These are phyloP conservation scores for Psilocybe subaeruginosa DNA, from an alignment of 768 basidiomycete species.

Conservation along the genomic window DNA sequence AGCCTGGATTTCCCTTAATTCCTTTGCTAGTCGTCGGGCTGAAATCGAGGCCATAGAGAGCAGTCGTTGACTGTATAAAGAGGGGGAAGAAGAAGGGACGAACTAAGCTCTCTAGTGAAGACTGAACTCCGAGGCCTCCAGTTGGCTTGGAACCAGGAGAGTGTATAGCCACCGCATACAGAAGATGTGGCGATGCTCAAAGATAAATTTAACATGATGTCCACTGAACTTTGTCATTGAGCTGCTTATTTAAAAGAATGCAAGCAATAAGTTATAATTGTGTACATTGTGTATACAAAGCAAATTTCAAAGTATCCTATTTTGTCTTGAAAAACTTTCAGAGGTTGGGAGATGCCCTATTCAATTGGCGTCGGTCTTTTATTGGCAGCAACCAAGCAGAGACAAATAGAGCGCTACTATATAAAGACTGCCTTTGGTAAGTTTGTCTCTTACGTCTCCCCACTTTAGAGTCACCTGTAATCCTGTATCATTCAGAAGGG, in stretches of 20 bases:
- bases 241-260: neutral
- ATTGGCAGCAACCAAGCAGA: conserved; percentile 30
- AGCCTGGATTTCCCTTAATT: conserved; percentile 66
- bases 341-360: too few species aligned
- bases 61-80: neutral
- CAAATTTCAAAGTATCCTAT: too few species aligned
- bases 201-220: neutral
- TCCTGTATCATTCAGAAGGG: conserved; percentile 43
- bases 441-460: conserved; percentile 46
- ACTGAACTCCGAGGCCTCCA: neutral
- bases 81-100: neutral
- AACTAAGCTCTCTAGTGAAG: neutral
- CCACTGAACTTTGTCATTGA: neutral
- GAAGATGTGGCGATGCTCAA: neutral
- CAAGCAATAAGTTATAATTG: too few species aligned
- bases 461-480: conserved; percentile 75
- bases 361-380: neutral
- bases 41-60: conserved; percentile 62
- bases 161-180: neutral
- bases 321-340: too few species aligned
- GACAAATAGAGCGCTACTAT: conserved; percentile 36
- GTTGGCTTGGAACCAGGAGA: neutral
- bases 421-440: conserved; percentile 23
- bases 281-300: too few species aligned
- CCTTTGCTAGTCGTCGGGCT: conserved; percentile 67